Base-by-base conservation (phyloP, 2,329 filamentous ascomycete genomes). In the Bipolaris gigantea region DNA sequence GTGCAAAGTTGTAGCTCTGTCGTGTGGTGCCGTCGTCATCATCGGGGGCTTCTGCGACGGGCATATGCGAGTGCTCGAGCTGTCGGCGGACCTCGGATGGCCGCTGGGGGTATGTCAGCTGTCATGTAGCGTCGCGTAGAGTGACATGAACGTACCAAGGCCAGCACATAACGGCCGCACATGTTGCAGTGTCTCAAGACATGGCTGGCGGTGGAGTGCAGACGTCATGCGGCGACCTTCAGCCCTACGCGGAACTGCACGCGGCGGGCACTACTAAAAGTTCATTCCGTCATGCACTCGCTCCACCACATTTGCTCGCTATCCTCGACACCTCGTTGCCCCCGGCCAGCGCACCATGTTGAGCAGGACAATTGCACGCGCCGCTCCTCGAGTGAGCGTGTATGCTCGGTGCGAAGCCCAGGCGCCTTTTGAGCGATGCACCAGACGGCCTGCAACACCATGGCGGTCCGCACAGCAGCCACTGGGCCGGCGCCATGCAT, bases 1-100 rank as follows among this genome's bases (percentile, higher is more conserved):
- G 94, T 0, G 93, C 91, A 70, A 99, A 95, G 73, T 97, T 97
- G 77, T 95, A 96, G 33, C 84, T 91, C 69, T 90, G 89, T 34
- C 89, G 84, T 32, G 85, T 77, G 42, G 79, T 83, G 25, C 39
- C 33, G 16, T 90, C 85, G 63, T 96, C 90, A 4, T 83, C 82
- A 0, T 83, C 82, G 0, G 90, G 89, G 0, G 83, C 85, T 52
- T 91, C 85, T 53, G 87, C 81, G 2, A 90, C 85, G 2, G 81
- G 83, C 84, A 96, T 89, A 57, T 87, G 81, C 64, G 91, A 83
- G 33, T 91, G 81, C 65, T 89, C 82, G 6, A 97, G 79, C 71
- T 89, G 86, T 50, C 81, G 83, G 48, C 88, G 87, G 53, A 96
- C 82, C 70, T 91, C 88, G 21, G 86, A 88, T 33, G 90, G 87